Percentiles rank a stretch among this genome's conserved stretches.
Conservation (phyloP, 208 protist species). For the Crithidia sp. region DNA sequence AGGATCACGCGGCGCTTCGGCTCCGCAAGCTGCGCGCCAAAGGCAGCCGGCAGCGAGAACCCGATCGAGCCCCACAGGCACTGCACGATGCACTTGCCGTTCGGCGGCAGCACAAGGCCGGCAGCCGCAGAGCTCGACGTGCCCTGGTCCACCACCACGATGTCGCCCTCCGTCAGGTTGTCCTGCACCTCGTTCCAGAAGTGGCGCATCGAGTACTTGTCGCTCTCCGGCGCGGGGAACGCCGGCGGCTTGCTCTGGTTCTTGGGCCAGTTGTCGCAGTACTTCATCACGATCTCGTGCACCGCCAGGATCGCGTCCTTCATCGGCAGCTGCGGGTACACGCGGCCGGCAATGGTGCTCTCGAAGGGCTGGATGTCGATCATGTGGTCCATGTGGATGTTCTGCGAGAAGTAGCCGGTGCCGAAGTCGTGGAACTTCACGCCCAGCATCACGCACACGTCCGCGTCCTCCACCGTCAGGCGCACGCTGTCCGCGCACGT, state of each 20-base stretch:
- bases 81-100: constrained; percentile 29
- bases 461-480: constrained; percentile 31
- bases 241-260: constrained; percentile 18
- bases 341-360: not conserved
- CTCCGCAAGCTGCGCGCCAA: constrained; percentile 47
- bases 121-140: constrained; percentile 38
- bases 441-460: constrained; percentile 38
- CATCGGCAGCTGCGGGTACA: constrained; percentile 25
- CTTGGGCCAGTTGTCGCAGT: constrained; percentile 24
- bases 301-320: constrained; percentile 31
- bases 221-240: constrained; percentile 30
- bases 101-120: constrained; percentile 37
- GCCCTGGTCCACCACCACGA: constrained; percentile 52
- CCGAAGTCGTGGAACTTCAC: constrained; percentile 65
- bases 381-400: too few relatives aligned
- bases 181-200: constrained; percentile 50
- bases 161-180: constrained; percentile 38
- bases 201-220: constrained; percentile 35
- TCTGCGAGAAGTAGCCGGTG: constrained; percentile 56
- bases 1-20: constrained; percentile 47
- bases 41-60: constrained; percentile 46
- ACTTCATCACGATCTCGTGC: constrained; percentile 28
- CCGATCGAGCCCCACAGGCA: constrained; percentile 54
- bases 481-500: too few relatives aligned
- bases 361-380: constrained; percentile 44